These are phyloP conservation scores for Tinospora cordifolia DNA, from an alignment of 164 flowering plant species.

Conservation along the genomic window DNA sequence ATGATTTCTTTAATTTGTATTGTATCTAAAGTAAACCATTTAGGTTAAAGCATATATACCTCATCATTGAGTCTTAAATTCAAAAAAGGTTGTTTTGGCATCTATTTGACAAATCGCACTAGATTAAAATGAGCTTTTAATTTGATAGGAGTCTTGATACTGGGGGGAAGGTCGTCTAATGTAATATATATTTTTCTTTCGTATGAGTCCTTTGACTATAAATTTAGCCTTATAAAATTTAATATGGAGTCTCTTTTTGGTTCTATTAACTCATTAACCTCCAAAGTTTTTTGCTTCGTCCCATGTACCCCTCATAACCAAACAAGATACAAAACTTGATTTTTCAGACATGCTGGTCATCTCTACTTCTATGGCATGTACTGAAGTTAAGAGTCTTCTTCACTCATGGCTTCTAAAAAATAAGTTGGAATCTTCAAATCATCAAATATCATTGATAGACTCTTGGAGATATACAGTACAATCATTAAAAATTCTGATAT, in stretches of 20 bases:
- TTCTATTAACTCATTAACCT: conserved; percentile 5
- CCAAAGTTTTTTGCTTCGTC: background rate
- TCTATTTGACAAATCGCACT: background rate
- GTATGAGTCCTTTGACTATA: background rate
- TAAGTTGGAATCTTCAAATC: background rate
- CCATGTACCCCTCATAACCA: background rate
- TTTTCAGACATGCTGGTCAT: background rate
- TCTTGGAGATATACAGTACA: too few species aligned
- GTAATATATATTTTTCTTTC: background rate
- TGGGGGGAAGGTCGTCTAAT: background rate
- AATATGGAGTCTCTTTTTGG: conserved; percentile 7
- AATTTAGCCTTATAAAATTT: too few species aligned
- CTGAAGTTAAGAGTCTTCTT: too few species aligned
- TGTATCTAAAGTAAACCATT: too few species aligned
- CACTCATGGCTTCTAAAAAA: conserved; percentile 4
- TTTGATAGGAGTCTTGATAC: background rate
- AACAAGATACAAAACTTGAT: conserved; percentile 5
- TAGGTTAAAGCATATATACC: too few species aligned
- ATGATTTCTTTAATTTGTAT: background rate
- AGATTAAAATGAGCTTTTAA: conserved; percentile 3
- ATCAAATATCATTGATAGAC: background rate
- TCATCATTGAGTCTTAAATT: background rate
- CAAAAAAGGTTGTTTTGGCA: background rate
- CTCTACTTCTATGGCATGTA: too few species aligned
- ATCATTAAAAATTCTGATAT: too few species aligned